Conservation (phyloP, 1,284 basidiomycete genomes). For the Ustilago xerochloae region DNA sequence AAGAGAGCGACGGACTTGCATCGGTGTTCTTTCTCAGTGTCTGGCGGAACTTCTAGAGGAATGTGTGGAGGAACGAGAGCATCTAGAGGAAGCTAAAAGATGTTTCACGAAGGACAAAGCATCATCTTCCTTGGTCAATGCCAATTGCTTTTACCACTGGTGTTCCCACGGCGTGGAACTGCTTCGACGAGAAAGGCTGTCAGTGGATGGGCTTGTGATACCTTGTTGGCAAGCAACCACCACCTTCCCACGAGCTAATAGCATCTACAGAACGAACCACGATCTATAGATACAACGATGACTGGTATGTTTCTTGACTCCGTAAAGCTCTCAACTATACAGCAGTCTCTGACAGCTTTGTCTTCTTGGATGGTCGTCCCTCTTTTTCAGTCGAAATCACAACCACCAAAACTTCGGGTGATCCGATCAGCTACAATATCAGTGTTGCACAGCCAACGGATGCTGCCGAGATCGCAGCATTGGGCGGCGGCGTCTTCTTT, state of each 20-base stretch:
- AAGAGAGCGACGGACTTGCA: not conserved
- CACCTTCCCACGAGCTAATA: not conserved
- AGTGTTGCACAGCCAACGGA: slow-evolving; percentile 6
- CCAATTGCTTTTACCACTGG: too few species aligned
- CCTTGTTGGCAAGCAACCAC: too few species aligned
- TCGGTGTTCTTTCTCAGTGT: not conserved
- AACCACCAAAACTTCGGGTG: not conserved
- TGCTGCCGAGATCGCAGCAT: slow-evolving; percentile 27
- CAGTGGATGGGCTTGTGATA: too few species aligned
- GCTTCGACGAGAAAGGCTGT: too few species aligned
- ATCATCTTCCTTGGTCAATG: too few species aligned
- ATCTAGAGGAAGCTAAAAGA: not conserved
- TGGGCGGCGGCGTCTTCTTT: slow-evolving; percentile 28
- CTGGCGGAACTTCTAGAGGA: not conserved
- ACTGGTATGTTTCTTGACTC: slow-evolving; percentile 11
- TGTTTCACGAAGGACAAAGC: too few species aligned
- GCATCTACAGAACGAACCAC: not conserved
- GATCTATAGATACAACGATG: slow-evolving; percentile 2
- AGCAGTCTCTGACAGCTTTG: too few species aligned
- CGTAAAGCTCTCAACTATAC: too few species aligned
- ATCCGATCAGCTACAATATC: slow-evolving; percentile 16
- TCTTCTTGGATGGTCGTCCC: too few species aligned
- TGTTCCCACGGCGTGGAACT: too few species aligned
- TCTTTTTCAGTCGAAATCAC: not conserved
- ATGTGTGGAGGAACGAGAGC: not conserved